Conservation (phyloP, 2,329 filamentous ascomycete species). For the Dactylellina leptospora region DNA sequence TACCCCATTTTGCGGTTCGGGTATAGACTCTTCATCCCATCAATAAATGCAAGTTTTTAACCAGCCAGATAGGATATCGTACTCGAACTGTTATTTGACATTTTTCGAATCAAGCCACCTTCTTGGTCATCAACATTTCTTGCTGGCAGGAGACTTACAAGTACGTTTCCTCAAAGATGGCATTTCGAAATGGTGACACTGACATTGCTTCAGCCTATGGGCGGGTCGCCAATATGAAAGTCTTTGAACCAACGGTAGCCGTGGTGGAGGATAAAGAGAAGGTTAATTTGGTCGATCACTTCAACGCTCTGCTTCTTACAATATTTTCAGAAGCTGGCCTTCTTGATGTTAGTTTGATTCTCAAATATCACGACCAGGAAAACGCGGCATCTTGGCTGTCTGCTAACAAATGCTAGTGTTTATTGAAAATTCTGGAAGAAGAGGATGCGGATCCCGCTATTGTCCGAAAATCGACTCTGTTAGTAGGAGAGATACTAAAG, state of each 20-base stretch:
- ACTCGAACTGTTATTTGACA: slow-evolving; percentile 84
- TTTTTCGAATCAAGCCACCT: slow-evolving; percentile 87
- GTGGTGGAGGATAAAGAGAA: slow-evolving; percentile 74
- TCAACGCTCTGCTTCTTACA: slow-evolving; percentile 85
- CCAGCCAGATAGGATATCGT: slow-evolving; percentile 74
- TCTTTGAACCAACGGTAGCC: slow-evolving; percentile 63
- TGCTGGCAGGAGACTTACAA: slow-evolving; percentile 89
- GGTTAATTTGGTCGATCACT: slow-evolving; percentile 91
- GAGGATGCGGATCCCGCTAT: slow-evolving; percentile 63
- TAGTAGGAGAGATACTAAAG: slow-evolving; percentile 91
- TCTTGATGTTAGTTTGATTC: slow-evolving; percentile 62
- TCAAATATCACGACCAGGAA: neutral
- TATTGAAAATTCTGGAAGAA: slow-evolving; percentile 61
- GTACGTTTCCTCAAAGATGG: slow-evolving; percentile 35
- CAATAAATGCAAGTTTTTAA: slow-evolving; percentile 57
- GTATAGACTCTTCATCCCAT: slow-evolving; percentile 34
- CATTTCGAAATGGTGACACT: neutral
- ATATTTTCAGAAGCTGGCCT: slow-evolving; percentile 84
- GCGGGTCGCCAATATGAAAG: slow-evolving; percentile 84
- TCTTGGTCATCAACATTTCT: slow-evolving; percentile 96
- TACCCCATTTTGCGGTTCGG: slow-evolving; percentile 57
- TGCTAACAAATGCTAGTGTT: slow-evolving; percentile 8
- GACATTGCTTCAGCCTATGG: slow-evolving; percentile 71
- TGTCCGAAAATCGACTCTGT: slow-evolving; percentile 80
- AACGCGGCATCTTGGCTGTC: neutral